These are phyloP conservation scores for Bothriochloa decipiens DNA, from an alignment of 176 grass and related monocot genomes.

Conservation along the genomic window DNA sequence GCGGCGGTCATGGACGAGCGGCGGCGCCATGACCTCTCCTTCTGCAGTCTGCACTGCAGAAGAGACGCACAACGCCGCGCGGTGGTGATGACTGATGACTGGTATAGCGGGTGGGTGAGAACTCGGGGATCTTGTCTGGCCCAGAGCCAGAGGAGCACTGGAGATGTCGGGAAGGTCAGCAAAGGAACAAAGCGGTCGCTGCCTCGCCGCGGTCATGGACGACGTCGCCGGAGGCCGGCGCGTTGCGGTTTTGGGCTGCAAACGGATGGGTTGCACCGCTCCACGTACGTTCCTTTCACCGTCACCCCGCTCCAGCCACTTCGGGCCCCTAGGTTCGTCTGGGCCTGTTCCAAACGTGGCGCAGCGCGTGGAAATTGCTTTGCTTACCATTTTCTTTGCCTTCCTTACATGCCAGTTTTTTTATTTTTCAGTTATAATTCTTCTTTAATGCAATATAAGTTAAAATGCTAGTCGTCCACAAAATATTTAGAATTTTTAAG, in stretches of 20 bases:
- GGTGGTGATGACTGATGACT: not conserved
- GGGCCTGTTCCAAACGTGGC: too few species aligned
- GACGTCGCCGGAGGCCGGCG: not conserved
- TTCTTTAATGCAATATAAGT: too few species aligned
- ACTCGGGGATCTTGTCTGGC: not conserved
- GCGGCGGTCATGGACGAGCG: not conserved
- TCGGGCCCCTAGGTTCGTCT: too few species aligned
- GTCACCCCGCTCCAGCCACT: too few species aligned
- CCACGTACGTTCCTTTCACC: not conserved
- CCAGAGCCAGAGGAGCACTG: not conserved
- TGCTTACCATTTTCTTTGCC: too few species aligned
- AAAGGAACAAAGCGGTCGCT: not conserved
- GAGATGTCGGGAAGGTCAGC: not conserved
- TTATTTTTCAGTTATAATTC: too few species aligned
- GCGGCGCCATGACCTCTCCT: not conserved
- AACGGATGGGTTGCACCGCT: too few species aligned
- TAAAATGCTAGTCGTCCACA: too few species aligned
- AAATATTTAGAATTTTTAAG: too few species aligned
- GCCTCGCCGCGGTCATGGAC: not conserved
- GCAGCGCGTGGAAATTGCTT: too few species aligned
- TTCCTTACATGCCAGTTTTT: too few species aligned
- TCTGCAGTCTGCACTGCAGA: not conserved
- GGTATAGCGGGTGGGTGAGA: not conserved
- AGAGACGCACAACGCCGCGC: not conserved
- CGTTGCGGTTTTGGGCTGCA: too few species aligned